Evolutionary conservation across 176 grass and related monocot species (phyloP), one percentile per base, ranked within the genome.

Genomic region (Elaeis guineensis): DNA sequence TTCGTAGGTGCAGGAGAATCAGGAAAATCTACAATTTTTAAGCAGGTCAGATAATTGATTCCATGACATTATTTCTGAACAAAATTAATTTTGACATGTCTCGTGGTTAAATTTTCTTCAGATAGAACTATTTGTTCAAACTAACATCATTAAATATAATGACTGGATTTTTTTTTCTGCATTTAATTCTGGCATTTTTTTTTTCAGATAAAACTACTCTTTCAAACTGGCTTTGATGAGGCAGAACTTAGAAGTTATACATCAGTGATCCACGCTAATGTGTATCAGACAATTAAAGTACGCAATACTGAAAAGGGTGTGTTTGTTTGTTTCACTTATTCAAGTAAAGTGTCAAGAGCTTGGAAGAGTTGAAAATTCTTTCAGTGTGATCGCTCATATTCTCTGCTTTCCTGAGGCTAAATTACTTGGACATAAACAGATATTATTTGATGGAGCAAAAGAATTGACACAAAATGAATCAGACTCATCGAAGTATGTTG

Each of bases 221-320:
- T 96, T 71, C 91, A 96, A 78, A 90, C 77, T 71, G 91, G 91
- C 39, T 96, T 96, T 58, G 68, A 79, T 52, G 91, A 90, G 69
- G 80, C 75, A 21, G 91, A 96, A 57, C 75, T 96, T 59, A 84
- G 58, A 77, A 90, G 91, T 79, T 96, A 90, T 58, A 87, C 75
- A 22, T 72, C 86, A 80, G 91, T 96, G 67, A 90, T 96, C 56
- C 91, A 96, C 80, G 91, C 91, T 17, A 96, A 96, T 16, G 86
- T 96, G 59, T 96, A 88, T 75, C 91, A 96, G 86, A 90, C 91
- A 87, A 77, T 96, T 82, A 96, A 96, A 90, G 91, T 96, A 95
- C 61, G 91, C 70, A 80, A 59, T 80, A 71, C 69, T 68, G 54
- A 78, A 90, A 82, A 87, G 83, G 86, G 86, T 80, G 83, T 95